Percentiles rank a stretch among this genome's conserved stretches.
phyloP scores from a whole-genome alignment of 148 eudicot genomes.

The Heliamphora exappendiculata region DNA sequence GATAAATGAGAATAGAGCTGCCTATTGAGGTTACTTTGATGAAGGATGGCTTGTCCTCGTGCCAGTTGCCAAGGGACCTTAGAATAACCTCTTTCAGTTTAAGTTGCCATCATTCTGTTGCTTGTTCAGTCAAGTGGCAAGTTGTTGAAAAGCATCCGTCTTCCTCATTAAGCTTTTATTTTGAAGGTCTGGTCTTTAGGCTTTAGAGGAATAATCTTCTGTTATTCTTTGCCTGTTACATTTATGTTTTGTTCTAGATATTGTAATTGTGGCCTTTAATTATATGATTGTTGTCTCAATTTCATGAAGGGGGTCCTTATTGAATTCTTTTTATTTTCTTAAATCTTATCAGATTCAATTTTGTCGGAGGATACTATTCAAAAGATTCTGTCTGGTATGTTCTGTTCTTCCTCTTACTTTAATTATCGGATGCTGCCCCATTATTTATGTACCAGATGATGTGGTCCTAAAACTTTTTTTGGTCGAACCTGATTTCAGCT shows the following conservation, averaged over 20 bases:
- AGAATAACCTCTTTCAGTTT: neutral
- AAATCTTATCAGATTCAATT: constrained; percentile 35
- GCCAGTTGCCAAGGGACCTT: neutral
- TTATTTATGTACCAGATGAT: neutral
- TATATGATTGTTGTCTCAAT: neutral
- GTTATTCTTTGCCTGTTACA: neutral
- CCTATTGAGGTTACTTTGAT: neutral
- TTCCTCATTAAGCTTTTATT: neutral
- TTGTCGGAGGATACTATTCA: constrained; percentile 78
- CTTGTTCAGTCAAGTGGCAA: neutral
- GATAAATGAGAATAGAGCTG: neutral
- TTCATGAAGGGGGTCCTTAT: neutral
- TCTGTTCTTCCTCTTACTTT: neutral
- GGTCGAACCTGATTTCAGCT: constrained; percentile 4
- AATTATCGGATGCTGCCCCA: neutral
- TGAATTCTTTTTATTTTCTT: constrained; percentile 8
- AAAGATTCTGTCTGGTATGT: constrained; percentile 69
- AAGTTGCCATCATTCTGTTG: neutral
- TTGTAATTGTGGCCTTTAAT: neutral
- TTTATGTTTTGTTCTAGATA: neutral
- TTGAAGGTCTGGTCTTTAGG: neutral
- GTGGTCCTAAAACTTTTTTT: neutral
- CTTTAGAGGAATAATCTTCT: neutral
- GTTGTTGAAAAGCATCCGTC: neutral
- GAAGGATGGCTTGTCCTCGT: neutral